Evolutionary conservation across 257 asterid species (phyloP).

Genomic region (Nicotiana sylvestris): DNA sequence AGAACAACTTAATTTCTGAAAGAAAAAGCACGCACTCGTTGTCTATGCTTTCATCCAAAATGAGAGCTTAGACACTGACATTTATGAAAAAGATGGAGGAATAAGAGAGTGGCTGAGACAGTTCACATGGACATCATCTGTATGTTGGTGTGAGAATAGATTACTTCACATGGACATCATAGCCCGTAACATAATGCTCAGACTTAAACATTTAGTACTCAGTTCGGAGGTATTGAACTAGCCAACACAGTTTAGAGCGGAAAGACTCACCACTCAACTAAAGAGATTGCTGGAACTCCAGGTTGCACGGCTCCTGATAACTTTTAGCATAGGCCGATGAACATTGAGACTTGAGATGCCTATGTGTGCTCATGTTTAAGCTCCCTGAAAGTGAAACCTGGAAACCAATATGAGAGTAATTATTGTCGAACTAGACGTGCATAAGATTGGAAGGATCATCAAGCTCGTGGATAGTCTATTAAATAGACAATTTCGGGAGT

Average conservation of each 20-base stretch:
- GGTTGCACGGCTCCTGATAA: constrained; percentile 13
- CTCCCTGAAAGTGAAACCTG: neutral
- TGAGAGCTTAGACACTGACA: constrained; percentile 4
- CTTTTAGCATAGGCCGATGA: neutral
- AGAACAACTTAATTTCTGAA: neutral
- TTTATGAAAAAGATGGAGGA: neutral
- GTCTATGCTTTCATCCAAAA: constrained; percentile 13
- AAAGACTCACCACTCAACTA: constrained; percentile 10
- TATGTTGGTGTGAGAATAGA: constrained; percentile 11
- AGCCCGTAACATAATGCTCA: constrained; percentile 9
- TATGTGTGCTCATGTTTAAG: constrained; percentile 11
- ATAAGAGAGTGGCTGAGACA: neutral
- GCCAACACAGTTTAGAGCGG: neutral
- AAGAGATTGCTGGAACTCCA: constrained; percentile 11
- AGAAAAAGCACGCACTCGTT: neutral
- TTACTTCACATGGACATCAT: constrained; percentile 5
- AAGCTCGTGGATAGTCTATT: no score
- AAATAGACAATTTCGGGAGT: neutral
- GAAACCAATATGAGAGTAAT: neutral
- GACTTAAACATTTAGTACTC: neutral
- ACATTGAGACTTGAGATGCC: neutral
- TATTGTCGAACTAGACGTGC: neutral
- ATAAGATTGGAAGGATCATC: neutral
- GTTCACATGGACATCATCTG: constrained; percentile 4
- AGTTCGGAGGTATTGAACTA: neutral